Evolutionary conservation across 768 basidiomycete genomes (phyloP), one percentile per base, ranked within the genome.

Genomic region (Rhizopogon vesiculosus): DNA sequence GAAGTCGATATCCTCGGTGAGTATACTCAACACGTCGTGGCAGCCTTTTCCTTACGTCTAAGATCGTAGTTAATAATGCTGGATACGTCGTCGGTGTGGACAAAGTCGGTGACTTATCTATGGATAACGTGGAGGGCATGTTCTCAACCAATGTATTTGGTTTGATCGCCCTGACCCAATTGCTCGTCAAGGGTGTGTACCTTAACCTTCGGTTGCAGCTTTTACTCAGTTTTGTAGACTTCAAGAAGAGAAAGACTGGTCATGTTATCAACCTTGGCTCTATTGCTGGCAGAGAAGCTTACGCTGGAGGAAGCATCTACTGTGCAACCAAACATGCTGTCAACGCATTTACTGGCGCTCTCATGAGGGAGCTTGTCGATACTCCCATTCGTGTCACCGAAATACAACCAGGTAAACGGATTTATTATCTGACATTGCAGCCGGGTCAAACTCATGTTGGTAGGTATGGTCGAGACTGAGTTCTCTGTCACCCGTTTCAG

Each of bases 211-310:
- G 12, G 16, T 16, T 43, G 50, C 39, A 56, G 8, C 7, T 41
- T 43, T 28, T 53, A 25, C 48, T 62, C 55, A 71, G 53, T 10
- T 43, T 25, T 18, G 31, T 51, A 91, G 90, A 88, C 56, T 92
- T 93, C 76, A 92, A 88, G 68, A 78, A 74, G 53, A 86, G 80
- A 66, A 83, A 87, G 64, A 74, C 83, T 4, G 91, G 93, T 0
- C 93, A 95, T 74, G 76, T 99, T 62, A 98, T 99, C 74, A 96
- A 97, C 71, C 76, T 99, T 49, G 95, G 97, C 7, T 96, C 93
- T 10, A 82, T 99, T 56, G 95, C 97, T 12, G 94, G 90, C 48
- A 75, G 79, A 8, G 93, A 94, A 64, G 69, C 96, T 5, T 98
- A 98, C 65, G 83, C 85, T 12, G 95, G 94, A 29, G 97, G 95